phyloP scores from a whole-genome alignment of 192 early-diverging fungal genomes.

The Coemansia sp. region DNA sequence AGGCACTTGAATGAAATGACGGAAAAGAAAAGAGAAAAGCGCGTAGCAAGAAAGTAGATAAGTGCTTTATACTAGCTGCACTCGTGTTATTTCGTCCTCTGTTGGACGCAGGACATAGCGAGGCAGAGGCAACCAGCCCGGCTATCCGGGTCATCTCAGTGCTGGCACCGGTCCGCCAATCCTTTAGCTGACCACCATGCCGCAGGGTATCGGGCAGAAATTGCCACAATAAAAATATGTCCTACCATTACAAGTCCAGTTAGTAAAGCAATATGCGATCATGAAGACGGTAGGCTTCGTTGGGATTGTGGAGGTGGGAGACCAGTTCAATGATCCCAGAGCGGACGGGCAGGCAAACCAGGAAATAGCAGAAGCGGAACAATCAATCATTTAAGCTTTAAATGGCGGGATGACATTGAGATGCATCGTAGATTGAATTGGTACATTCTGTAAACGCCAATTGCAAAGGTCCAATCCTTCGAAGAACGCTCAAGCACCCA shows the following conservation, averaged over 20 bases:
- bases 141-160: not conserved
- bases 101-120: not conserved
- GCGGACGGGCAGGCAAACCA: too few relatives aligned
- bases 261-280: not conserved
- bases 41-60: not conserved
- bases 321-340: too few relatives aligned
- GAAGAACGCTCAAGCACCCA: not conserved
- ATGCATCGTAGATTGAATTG: not conserved
- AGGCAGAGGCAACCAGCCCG: not conserved
- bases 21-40: not conserved
- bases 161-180: not conserved
- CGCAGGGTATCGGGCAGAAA: not conserved
- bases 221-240: conserved; percentile 7
- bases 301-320: too few relatives aligned
- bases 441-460: not conserved
- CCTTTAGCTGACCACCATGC: not conserved
- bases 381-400: not conserved
- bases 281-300: not conserved
- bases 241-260: not conserved
- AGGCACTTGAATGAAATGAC: not conserved
- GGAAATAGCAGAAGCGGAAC: too few relatives aligned
- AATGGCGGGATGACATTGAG: not conserved
- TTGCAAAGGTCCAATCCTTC: not conserved
- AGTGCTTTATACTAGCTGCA: not conserved
- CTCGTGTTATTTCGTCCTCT: not conserved